phyloP scores from a whole-genome alignment of 331 rosid genomes.

The Malus hybrid region DNA sequence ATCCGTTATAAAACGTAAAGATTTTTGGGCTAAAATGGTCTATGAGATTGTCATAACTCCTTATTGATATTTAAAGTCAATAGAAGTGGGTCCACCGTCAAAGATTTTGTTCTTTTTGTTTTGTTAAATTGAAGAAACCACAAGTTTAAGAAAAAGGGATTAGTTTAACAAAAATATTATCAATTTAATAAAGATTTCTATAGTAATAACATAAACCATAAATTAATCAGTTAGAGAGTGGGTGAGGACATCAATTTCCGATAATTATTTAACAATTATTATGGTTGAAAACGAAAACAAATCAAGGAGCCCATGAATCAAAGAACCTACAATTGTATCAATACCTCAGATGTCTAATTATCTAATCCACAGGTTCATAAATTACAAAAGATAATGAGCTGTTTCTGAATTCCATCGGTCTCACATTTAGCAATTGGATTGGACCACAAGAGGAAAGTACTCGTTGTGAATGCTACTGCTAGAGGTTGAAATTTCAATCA shows the following conservation, averaged over 20 bases:
- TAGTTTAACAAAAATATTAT: too few relatives aligned
- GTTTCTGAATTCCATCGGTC: neutral
- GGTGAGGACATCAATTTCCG: neutral
- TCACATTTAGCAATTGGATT: neutral
- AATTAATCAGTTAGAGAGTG: neutral
- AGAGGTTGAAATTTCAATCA: neutral
- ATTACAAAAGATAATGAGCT: conserved; percentile 1
- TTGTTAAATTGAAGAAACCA: too few relatives aligned
- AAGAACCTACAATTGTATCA: neutral
- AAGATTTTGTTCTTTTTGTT: too few relatives aligned
- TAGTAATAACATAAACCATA: too few relatives aligned
- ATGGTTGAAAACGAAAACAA: neutral
- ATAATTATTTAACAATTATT: neutral
- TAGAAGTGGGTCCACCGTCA: too few relatives aligned
- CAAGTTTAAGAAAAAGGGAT: too few relatives aligned
- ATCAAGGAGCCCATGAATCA: neutral
- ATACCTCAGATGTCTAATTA: neutral
- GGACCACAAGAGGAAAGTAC: conserved; percentile 10
- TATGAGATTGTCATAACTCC: too few relatives aligned
- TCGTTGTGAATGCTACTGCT: neutral
- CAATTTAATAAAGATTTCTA: too few relatives aligned
- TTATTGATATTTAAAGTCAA: too few relatives aligned
- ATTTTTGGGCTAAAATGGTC: too few relatives aligned
- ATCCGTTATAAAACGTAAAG: too few relatives aligned
- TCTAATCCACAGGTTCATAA: neutral